Evolutionary conservation across 305 asterid genomes (phyloP).

Genomic region (Fraxinus velutina): DNA sequence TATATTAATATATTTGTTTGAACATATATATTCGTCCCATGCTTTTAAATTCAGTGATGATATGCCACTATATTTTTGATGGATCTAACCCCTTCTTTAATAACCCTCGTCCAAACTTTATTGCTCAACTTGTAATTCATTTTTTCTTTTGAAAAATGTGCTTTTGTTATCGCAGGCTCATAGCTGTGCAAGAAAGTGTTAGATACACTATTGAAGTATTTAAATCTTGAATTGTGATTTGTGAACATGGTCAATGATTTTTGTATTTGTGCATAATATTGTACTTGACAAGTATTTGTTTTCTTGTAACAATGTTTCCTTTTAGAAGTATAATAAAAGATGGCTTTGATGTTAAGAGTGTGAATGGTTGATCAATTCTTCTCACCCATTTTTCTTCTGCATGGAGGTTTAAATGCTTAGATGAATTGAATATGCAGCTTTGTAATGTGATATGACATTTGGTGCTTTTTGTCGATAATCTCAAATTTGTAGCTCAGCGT

Average conservation of each 20-base stretch:
- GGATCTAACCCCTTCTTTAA: constrained; percentile 4
- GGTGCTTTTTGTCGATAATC: neutral
- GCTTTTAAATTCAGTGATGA: constrained; percentile 12
- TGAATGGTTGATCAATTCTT: neutral
- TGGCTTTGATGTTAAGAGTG: neutral
- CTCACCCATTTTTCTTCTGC: neutral
- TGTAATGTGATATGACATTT: neutral
- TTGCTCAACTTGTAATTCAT: neutral
- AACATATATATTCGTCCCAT: neutral
- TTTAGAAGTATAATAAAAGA: neutral
- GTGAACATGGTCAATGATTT: neutral
- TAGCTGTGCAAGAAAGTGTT: neutral
- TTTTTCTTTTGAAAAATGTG: neutral
- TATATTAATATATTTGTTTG: neutral
- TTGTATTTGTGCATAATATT: neutral
- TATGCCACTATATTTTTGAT: neutral
- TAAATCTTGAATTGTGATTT: neutral
- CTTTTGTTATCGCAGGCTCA: neutral
- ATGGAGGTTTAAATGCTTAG: neutral
- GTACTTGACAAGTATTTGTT: neutral
- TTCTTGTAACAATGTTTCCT: neutral
- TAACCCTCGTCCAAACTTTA: neutral
- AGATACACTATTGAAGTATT: neutral
- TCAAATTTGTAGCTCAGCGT: constrained; percentile 3
- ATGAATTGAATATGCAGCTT: neutral